Evolutionary conservation across 441 rosid genomes (phyloP).

Genomic region (Populus hybrid): DNA sequence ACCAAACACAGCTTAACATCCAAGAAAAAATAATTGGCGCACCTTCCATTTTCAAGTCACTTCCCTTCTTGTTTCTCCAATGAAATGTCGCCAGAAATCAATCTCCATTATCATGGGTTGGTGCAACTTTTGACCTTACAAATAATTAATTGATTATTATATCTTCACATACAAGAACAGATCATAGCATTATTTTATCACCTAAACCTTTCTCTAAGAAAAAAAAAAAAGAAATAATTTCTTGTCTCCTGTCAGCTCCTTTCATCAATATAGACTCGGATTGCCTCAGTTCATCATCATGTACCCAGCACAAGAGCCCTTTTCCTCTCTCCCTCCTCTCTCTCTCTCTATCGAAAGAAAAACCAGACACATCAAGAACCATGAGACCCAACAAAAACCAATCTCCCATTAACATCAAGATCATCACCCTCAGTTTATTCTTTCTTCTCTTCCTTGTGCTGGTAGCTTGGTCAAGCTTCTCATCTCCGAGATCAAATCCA

Average conservation of each 20-base stretch:
- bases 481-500: slow-evolving; percentile 29
- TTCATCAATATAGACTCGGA: neutral
- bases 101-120: neutral
- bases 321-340: neutral
- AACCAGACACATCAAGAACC: neutral
- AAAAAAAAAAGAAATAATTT: neutral
- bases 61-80: neutral
- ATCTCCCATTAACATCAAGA: slow-evolving; percentile 50
- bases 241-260: neutral
- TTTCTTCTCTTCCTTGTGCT: slow-evolving; percentile 51
- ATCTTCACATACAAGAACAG: neutral
- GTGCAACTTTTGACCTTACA: neutral
- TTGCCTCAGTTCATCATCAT: neutral
- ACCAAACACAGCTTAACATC: no score
- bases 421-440: slow-evolving; percentile 43
- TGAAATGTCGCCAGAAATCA: neutral
- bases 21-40: neutral
- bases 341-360: neutral
- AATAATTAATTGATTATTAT: neutral
- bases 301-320: neutral
- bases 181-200: neutral
- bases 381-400: slow-evolving; percentile 53
- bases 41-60: neutral
- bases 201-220: neutral
- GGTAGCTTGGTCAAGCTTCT: slow-evolving; percentile 39